Conservation (phyloP, 208 protist genomes). For the Trypanosomatidae sp. region DNA sequence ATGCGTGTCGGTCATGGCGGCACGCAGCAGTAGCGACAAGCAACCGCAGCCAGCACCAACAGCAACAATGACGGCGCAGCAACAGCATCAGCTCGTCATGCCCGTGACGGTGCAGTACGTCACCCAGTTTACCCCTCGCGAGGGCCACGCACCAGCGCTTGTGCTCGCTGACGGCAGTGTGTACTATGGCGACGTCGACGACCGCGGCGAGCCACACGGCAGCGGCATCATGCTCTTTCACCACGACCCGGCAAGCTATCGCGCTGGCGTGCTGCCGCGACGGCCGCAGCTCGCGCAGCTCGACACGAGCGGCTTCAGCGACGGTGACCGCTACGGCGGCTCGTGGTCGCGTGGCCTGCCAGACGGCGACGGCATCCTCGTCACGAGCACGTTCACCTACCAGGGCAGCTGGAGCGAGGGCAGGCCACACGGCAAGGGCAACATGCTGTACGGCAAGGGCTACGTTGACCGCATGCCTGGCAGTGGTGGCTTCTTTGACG, state of each 20-base stretch:
- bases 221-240: constrained; percentile 67
- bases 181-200: constrained; percentile 64
- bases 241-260: no score
- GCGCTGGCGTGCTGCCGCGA: no score
- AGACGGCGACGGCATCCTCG: constrained; percentile 60
- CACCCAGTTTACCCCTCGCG: constrained; percentile 22
- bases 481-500: not conserved
- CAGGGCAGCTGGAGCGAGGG: constrained; percentile 35
- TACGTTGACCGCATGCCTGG: constrained; percentile 10
- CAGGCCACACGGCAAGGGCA: constrained; percentile 21
- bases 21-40: not conserved
- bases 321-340: constrained; percentile 72
- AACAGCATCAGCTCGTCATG: constrained; percentile 10
- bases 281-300: not conserved
- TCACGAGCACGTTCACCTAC: constrained; percentile 59
- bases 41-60: not conserved
- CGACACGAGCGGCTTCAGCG: constrained; percentile 11
- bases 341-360: constrained; percentile 42
- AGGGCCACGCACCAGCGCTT: constrained; percentile 12
- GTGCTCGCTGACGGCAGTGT: constrained; percentile 38
- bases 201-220: constrained; percentile 28
- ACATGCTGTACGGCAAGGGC: constrained; percentile 13
- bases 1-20: not conserved
- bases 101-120: constrained; percentile 60
- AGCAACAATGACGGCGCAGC: constrained; percentile 4